These are phyloP conservation scores for Rossbeevera mucosa DNA, from an alignment of 768 basidiomycete species.

Conservation along the genomic window DNA sequence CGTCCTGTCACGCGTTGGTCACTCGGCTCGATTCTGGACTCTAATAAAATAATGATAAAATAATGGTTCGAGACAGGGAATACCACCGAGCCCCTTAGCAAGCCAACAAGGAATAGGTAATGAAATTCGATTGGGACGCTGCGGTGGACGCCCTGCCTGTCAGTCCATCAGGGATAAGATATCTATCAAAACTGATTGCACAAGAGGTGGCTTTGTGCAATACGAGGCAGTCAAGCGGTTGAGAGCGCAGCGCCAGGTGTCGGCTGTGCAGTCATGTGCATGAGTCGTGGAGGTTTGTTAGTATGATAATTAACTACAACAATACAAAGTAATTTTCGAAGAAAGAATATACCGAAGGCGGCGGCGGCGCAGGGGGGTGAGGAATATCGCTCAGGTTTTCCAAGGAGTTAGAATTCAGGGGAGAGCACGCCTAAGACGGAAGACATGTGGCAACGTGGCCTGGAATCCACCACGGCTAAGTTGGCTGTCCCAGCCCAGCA, in stretches of 20 bases:
- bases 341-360: neutral
- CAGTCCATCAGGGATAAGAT: conserved; percentile 5
- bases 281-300: too few relatives aligned
- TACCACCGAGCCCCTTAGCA: conserved; percentile 9
- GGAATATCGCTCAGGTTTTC: neutral
- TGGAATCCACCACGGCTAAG: conserved; percentile 17
- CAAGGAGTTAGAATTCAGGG: conserved; percentile 7
- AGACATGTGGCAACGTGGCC: conserved; percentile 14
- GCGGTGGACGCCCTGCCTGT: neutral
- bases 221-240: neutral
- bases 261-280: neutral
- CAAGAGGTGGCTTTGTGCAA: neutral
- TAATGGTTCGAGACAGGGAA: conserved; percentile 13
- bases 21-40: conserved; percentile 14
- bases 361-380: neutral
- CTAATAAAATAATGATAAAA: conserved; percentile 4
- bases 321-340: neutral
- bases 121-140: conserved; percentile 13
- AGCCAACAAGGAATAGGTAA: neutral
- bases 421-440: conserved; percentile 13
- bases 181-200: conserved; percentile 10
- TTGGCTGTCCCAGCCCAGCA: conserved; percentile 4
- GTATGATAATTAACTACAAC: neutral
- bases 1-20: conserved; percentile 25
- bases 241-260: neutral